Evolutionary conservation across 2,329 filamentous ascomycete genomes (phyloP), one percentile per base, ranked within the genome.

Genomic region (Epichloe baconii): DNA sequence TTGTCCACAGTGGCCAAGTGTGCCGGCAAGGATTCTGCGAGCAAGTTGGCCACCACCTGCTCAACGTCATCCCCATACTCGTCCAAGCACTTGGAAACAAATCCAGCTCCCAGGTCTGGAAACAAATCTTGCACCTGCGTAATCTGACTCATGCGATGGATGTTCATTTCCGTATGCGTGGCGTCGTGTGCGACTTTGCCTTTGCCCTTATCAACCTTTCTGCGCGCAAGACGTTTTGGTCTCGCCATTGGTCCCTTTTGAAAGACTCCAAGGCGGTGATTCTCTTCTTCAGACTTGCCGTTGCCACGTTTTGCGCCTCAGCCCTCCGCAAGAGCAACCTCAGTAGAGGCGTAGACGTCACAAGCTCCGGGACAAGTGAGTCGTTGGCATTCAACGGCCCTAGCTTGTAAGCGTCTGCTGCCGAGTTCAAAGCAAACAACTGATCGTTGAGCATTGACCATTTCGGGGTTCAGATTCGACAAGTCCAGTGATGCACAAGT

Each of bases 61-160:
- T 96, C 89, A 0, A 84, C 77, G 59, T 90, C 75, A 57, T 93
- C 82, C 44, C 72, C 69, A 63, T 93, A 96, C 62, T 87, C 82
- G 59, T 91, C 85, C 23, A 96, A 74, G 10, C 95, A 75, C 59
- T 79, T 85, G 17, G 86, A 76, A 15, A 97, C 73, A 62, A 95
- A 97, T 0, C 78, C 86, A 4, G 86, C 83, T 5, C 90, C 89
- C 10, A 97, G 72, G 55, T 95, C 81, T 0, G 91, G 88, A 61
- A 97, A 96, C 0, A 97, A 73, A 62, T 98, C 91, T 62, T 95
- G 89, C n/a, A 98, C 77, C 64, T 94, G 88, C 0, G 85, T 85
- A 48, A 97, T 81, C 47, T 91, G 79, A 59, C 85, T 90, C 79
- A 94, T 85, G 42, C 76, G 82, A 66, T 95, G 88, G 21, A 91